phyloP scores from a whole-genome alignment of 2,329 filamentous ascomycete genomes.

The Pseudocercospora ulei region DNA sequence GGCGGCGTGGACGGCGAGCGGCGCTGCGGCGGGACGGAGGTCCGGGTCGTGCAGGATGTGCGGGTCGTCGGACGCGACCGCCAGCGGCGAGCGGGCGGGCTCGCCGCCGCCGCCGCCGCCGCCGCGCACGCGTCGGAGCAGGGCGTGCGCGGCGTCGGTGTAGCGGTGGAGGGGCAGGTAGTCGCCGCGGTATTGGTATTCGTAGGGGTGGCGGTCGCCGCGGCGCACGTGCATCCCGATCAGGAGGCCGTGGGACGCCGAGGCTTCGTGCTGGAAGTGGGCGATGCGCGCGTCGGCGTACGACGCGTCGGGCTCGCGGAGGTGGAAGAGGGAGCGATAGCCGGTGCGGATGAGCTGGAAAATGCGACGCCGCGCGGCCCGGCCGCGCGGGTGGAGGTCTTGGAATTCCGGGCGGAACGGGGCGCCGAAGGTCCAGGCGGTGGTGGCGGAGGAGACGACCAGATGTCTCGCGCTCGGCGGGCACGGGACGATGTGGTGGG shows the following conservation, averaged over 20 bases:
- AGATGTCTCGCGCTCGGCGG: constrained; percentile 67
- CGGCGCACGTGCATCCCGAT: constrained; percentile 71
- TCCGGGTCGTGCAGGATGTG: constrained; percentile 60
- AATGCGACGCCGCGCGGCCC: constrained; percentile 47
- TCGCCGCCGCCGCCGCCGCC: constrained; percentile 28
- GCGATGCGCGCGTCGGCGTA: constrained; percentile 55
- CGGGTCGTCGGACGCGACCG: constrained; percentile 74
- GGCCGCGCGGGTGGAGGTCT: constrained; percentile 19
- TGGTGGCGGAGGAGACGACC: constrained; percentile 60
- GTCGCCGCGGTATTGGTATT: constrained; percentile 68
- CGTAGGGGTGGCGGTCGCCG: constrained; percentile 66
- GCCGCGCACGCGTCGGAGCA: constrained; percentile 11
- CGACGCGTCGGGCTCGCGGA: constrained; percentile 54
- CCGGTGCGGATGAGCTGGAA: constrained; percentile 60
- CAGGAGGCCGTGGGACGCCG: constrained; percentile 44
- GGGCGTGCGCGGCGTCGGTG: constrained; percentile 17
- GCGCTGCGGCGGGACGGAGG: constrained; percentile 41
- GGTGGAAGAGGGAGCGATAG: constrained; percentile 63
- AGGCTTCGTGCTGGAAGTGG: constrained; percentile 45
- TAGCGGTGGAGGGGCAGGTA: constrained; percentile 69
- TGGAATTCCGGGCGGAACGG: constrained; percentile 46
- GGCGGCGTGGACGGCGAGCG: constrained; percentile 44
- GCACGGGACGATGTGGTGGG: constrained; percentile 67
- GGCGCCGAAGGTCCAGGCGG: constrained; percentile 54
- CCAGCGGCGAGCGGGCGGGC: constrained; percentile 34